A percentile compares a stretch with the other conserved stretches of the same genome.
These are phyloP conservation scores for Astrocystis sublimbata DNA, from an alignment of 495 filamentous ascomycete genomes.

Conservation along the genomic window DNA sequence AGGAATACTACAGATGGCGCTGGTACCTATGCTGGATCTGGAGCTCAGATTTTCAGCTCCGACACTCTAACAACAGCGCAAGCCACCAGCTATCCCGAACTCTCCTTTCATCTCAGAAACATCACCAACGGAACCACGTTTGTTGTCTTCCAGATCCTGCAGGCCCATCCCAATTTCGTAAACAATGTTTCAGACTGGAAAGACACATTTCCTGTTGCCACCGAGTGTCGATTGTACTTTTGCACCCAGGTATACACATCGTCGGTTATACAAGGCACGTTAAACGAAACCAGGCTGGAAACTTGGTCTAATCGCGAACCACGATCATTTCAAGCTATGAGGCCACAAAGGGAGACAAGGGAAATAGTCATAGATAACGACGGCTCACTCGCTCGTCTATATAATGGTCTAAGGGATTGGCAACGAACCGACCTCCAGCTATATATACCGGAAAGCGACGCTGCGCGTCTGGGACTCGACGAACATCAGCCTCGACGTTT, in stretches of 20 bases:
- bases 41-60: neutral
- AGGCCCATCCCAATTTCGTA: neutral
- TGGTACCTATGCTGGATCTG: neutral
- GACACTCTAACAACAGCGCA: neutral
- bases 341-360: neutral
- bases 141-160: neutral
- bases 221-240: slow-evolving; percentile 46
- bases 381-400: neutral
- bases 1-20: neutral
- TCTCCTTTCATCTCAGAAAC: neutral
- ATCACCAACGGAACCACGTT: neutral
- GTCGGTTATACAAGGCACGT: slow-evolving; percentile 29
- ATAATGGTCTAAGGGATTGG: neutral
- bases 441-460: neutral
- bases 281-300: neutral
- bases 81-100: neutral
- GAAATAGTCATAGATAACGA: neutral
- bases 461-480: neutral
- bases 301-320: neutral
- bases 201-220: slow-evolving; percentile 15
- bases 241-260: slow-evolving; percentile 41
- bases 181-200: neutral
- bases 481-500: neutral
- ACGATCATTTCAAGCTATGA: neutral
- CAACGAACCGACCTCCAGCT: neutral